A percentile compares a stretch with the other conserved stretches of the same genome.
These are phyloP conservation scores for Lactifluus rugatus DNA, from an alignment of 768 basidiomycete genomes.

Conservation along the genomic window DNA sequence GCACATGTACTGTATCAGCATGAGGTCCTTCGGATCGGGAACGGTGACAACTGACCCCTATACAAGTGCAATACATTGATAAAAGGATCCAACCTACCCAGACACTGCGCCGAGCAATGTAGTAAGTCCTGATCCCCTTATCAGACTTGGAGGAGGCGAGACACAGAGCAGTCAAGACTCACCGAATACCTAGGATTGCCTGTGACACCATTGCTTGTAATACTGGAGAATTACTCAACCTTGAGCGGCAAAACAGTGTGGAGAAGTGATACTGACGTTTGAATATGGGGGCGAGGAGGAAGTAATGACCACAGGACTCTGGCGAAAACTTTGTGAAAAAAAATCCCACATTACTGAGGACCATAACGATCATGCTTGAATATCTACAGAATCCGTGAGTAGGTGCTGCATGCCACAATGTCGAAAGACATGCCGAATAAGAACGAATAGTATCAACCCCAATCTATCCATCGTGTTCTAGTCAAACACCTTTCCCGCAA, in stretches of 20 bases:
- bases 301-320: slow-evolving; percentile 39
- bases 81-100: slow-evolving; percentile 34
- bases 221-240: slow-evolving; percentile 30
- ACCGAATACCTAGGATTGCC: neutral
- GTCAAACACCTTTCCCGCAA: neutral
- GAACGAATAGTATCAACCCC: neutral
- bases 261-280: slow-evolving; percentile 38
- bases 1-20: neutral
- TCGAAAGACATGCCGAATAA: neutral
- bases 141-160: slow-evolving; percentile 40
- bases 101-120: slow-evolving; percentile 40
- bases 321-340: slow-evolving; percentile 42
- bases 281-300: slow-evolving; percentile 43
- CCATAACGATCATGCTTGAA: slow-evolving; percentile 34
- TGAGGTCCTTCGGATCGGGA: slow-evolving; percentile 18
- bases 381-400: slow-evolving; percentile 19
- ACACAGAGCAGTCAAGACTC: neutral
- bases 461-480: neutral
- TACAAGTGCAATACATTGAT: slow-evolving; percentile 31
- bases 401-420: neutral
- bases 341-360: slow-evolving; percentile 48
- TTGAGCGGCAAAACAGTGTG: neutral
- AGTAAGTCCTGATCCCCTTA: slow-evolving; percentile 38
- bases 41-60: slow-evolving; percentile 31
- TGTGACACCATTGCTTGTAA: slow-evolving; percentile 29